Percentiles rank a stretch among this genome's conserved stretches.
Conservation (phyloP, 768 basidiomycete genomes). For the Trametes cubensis region DNA sequence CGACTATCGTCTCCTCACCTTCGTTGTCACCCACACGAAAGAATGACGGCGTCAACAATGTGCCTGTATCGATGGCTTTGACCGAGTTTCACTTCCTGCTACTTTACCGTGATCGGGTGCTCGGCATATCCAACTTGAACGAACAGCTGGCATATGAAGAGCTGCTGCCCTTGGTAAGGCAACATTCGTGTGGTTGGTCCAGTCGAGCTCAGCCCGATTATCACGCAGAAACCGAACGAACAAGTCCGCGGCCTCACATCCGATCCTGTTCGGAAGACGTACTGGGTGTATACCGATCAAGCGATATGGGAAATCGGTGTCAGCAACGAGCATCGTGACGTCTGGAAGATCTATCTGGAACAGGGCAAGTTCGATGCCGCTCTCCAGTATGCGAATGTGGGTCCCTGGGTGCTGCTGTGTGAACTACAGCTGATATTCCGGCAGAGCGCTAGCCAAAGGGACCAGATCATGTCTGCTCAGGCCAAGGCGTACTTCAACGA, state of each 20-base stretch:
- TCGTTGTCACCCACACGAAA: slow-evolving; percentile 36
- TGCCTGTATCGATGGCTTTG: slow-evolving; percentile 76
- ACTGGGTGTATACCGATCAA: slow-evolving; percentile 91
- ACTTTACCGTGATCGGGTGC: slow-evolving; percentile 76
- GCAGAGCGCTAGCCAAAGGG: slow-evolving; percentile 86
- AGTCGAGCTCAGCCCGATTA: neutral
- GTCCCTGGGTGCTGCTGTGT: neutral
- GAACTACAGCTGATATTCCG: neutral
- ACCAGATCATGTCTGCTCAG: slow-evolving; percentile 80
- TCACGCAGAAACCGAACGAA: slow-evolving; percentile 70
- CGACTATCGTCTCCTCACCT: slow-evolving; percentile 40
- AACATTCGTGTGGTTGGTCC: neutral
- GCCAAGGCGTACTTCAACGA: slow-evolving; percentile 79
- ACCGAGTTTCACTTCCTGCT: slow-evolving; percentile 94
- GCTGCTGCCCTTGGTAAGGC: slow-evolving; percentile 66
- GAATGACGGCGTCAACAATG: slow-evolving; percentile 35
- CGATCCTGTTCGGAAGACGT: slow-evolving; percentile 87
- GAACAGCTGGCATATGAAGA: slow-evolving; percentile 87
- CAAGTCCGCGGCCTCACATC: slow-evolving; percentile 72
- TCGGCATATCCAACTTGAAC: slow-evolving; percentile 78
- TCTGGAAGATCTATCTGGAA: slow-evolving; percentile 90
- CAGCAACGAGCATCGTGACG: slow-evolving; percentile 87
- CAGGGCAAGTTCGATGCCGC: slow-evolving; percentile 79
- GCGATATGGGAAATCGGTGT: slow-evolving; percentile 87
- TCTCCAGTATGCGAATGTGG: slow-evolving; percentile 78